phyloP scores from a whole-genome alignment of 345 rosid genomes.

The Orychophragmus violaceus region DNA sequence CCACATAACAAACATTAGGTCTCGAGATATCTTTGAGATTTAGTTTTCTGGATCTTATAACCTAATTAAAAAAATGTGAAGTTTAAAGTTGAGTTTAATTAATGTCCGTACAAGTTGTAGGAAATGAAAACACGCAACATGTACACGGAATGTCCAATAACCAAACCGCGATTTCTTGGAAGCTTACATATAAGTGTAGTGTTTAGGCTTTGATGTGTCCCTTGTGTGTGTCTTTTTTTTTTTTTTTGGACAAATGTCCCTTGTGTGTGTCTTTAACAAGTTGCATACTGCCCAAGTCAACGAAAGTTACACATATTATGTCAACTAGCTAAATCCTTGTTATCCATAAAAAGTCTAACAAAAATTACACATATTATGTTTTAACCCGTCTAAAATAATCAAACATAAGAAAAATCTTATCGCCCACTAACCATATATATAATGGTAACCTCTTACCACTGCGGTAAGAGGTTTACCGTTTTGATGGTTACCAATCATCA shows the following conservation, averaged over 20 bases:
- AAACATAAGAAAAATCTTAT: too few relatives aligned
- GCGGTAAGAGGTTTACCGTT: too few relatives aligned
- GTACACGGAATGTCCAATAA: constrained; percentile 9
- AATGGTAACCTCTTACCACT: too few relatives aligned
- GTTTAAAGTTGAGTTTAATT: not conserved
- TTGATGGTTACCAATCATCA: too few relatives aligned
- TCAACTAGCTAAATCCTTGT: constrained; percentile 16
- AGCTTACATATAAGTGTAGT: constrained; percentile 8
- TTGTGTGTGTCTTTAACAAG: constrained; percentile 13
- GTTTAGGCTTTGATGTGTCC: constrained; percentile 30
- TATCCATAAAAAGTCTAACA: constrained; percentile 8
- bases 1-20: not conserved
- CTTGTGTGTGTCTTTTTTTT: constrained; percentile 6
- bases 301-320: constrained; percentile 7
- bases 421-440: too few relatives aligned
- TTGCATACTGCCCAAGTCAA: constrained; percentile 25
- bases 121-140: constrained; percentile 9
- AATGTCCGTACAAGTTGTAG: constrained; percentile 25
- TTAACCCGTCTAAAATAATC: not conserved
- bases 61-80: not conserved
- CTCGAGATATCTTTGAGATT: not conserved
- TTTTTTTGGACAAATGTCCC: too few relatives aligned
- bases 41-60: not conserved
- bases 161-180: constrained; percentile 15
- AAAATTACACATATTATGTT: not conserved